Base-by-base conservation (phyloP, 768 basidiomycete genomes). In the Mycena metata region DNA sequence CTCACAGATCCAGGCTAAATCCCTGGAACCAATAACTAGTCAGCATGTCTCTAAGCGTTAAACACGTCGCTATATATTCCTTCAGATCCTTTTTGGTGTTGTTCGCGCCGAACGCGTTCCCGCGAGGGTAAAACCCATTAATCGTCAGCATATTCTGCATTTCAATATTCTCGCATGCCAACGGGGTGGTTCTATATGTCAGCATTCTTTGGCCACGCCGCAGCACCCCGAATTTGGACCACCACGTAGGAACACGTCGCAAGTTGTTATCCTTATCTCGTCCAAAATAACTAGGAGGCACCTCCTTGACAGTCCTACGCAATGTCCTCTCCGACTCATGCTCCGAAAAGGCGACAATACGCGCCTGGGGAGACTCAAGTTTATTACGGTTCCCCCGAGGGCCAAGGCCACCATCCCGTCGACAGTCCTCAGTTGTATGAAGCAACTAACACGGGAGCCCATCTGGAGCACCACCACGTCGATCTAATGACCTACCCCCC, bases 401-500 rank as follows among this genome's bases (percentile, higher is more conserved):
- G 58, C 64, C 64, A 66, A n/a, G 58, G 58, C 57, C 64, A 66
- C 76, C 54, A 69, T 66, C 5, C 73, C 60, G 39, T 43, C 33
- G 58, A 33, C 42, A 13, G 10, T 24, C 55, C 42, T 15, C 24
- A 33, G 33, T 9, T 35, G 39, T 19, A 42, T 21, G 58, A 75
- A 49, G 43, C 72, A 77, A 63, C 77, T 74, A 0, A 77, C 76
- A 45, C 80, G 78, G 73, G 78, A 78, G 70, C 78, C 78, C 70
- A 78, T 15, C 84, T 83, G 68, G 77, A 80, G 23, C 78, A 86
- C 36, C 80, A 83, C 57, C 87, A 88, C 23, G 79, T 86, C 68
- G 90, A 91, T 79, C 78, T 91, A 24, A 84, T 90, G 72, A 85
- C 86, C 10, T 81, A 85, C 52, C 86, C 88, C 54, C 85, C 89